A percentile compares a stretch with the other conserved stretches of the same genome.
Evolutionary conservation across 2,329 filamentous ascomycete genomes (phyloP).

Genomic region (Claviceps fusiformis): DNA sequence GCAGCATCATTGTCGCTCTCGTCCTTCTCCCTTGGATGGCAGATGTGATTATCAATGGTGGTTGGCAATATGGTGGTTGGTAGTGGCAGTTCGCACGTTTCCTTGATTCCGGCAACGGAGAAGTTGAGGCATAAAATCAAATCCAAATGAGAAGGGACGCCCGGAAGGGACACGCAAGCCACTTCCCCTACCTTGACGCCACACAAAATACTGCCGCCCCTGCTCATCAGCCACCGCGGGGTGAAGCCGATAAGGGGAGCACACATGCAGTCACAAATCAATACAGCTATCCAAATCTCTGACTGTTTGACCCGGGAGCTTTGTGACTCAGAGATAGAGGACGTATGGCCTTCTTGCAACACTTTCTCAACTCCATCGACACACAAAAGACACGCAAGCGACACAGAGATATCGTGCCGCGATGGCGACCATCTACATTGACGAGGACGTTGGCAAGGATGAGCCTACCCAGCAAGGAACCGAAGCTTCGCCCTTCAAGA

Average conservation of each 20-base stretch:
- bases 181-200: background rate
- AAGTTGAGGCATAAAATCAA: too few relatives aligned
- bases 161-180: background rate
- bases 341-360: background rate
- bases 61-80: too few relatives aligned
- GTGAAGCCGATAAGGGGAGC: background rate
- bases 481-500: constrained; percentile 66
- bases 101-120: too few relatives aligned
- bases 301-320: too few relatives aligned
- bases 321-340: background rate
- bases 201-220: background rate
- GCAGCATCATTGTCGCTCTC: too few relatives aligned
- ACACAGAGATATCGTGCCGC: background rate
- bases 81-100: too few relatives aligned
- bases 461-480: constrained; percentile 53
- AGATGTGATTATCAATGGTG: too few relatives aligned
- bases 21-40: too few relatives aligned
- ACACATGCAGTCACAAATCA: too few relatives aligned
- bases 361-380: background rate
- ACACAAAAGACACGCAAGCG: background rate
- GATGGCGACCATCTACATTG: constrained; percentile 35
- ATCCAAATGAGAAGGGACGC: too few relatives aligned
- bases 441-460: constrained; percentile 67
- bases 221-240: constrained; percentile 1
- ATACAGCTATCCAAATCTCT: background rate